Conservation (phyloP, 2,329 filamentous ascomycete genomes). For the Fusarium sp. region DNA sequence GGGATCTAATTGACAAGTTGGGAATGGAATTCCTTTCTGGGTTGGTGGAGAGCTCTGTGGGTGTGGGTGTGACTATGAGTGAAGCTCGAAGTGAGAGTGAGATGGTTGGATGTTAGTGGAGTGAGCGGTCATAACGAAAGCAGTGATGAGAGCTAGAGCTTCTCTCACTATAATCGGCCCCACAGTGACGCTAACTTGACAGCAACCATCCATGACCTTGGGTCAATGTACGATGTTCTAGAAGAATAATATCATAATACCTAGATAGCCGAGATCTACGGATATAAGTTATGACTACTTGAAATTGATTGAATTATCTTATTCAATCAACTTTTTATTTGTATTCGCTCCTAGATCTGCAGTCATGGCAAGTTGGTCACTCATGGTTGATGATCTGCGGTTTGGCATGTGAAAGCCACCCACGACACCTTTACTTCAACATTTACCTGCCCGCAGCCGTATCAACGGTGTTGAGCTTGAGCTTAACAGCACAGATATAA, state of each 20-base stretch:
- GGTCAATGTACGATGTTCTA: background rate
- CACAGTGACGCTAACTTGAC: slow-evolving; percentile 33
- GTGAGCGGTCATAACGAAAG: slow-evolving; percentile 29
- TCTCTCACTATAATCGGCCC: slow-evolving; percentile 5
- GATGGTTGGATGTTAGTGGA: background rate
- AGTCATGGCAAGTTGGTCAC: background rate
- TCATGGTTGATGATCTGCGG: background rate
- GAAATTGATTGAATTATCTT: too few relatives aligned
- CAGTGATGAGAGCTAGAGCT: background rate
- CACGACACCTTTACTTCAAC: background rate
- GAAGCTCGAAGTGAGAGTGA: slow-evolving; percentile 2
- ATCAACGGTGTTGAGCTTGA: background rate
- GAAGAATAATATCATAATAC: background rate
- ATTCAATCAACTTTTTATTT: background rate
- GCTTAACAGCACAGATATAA: background rate
- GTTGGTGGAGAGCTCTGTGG: background rate
- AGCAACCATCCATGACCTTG: slow-evolving; percentile 6
- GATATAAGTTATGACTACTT: background rate
- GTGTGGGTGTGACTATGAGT: background rate
- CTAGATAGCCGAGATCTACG: background rate
- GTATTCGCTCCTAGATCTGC: background rate
- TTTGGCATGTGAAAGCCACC: slow-evolving; percentile 19
- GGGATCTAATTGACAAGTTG: background rate
- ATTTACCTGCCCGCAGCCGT: background rate
- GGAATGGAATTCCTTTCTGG: background rate